Conservation (phyloP, 140 eudicot species). For the Anethum foeniculum region DNA sequence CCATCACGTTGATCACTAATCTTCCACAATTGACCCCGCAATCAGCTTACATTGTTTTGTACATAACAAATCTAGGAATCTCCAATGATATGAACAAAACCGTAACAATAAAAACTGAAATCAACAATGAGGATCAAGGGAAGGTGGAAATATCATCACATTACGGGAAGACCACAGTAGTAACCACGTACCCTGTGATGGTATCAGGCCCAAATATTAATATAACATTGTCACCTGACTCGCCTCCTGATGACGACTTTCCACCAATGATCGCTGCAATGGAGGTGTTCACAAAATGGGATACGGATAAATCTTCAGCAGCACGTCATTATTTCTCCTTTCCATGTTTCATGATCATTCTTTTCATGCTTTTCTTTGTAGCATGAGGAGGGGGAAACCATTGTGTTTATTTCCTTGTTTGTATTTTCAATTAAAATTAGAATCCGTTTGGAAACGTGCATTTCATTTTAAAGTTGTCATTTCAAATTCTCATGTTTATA, state of each 20-base stretch:
- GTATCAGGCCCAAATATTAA: neutral
- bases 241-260: neutral
- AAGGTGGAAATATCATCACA: neutral
- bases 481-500: no score
- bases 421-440: no score
- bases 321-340: neutral
- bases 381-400: no score
- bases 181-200: no score
- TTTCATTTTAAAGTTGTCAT: no score
- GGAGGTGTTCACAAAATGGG: slow-evolving; percentile 5
- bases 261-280: slow-evolving; percentile 8
- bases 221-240: neutral
- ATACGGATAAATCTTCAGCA: neutral
- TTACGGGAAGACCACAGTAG: neutral
- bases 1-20: slow-evolving; percentile 3
- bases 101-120: neutral
- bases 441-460: no score
- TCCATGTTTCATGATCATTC: neutral
- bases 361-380: no score
- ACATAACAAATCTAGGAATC: neutral
- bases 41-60: slow-evolving; percentile 8
- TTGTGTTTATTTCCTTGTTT: no score
- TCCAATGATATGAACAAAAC: neutral
- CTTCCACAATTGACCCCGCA: slow-evolving; percentile 8
- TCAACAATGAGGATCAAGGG: neutral